Base-by-base conservation (phyloP, 2,329 filamentous ascomycete genomes). In the Curvularia verruculosa region DNA sequence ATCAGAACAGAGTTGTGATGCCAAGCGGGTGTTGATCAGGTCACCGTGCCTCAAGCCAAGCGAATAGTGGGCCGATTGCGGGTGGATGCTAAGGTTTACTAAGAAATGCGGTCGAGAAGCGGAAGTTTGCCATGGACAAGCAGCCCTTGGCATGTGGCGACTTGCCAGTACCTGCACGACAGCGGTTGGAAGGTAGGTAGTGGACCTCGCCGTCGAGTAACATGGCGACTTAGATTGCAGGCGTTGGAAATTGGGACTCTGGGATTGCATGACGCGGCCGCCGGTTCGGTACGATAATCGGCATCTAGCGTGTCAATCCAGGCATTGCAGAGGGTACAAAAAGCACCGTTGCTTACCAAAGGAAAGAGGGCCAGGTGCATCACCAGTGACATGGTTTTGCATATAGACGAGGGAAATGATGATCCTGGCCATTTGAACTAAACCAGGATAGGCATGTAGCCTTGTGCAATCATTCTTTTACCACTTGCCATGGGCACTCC, bases 21-120 rank as follows among this genome's bases (percentile, higher is more conserved):
- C 49, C 3, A 31, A 41, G 41, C 45, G 36, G 41, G 7, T 40
- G 47, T 23, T 15, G 40, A 49, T 49, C 44, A 55, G 39, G 49
- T 41, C 49, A 48, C 49, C 36, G 49, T 52, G 49, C 34, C 48
- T 29, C 7, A 10, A 21, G 51, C 51, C 51, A 53, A 53, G 51
- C n/a, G 26, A 55, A 55, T 44, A 51, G 52, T 18, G 39, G 48
- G n/a, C 24, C 18, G 19, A 24, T 10, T 9, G 31, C 31, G 18
- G 39, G 47, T 23, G 18, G 24, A 10, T n/a, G n/a, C n/a, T 3
- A 49, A 49, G 15, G 46, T 26, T 49, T 45, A 49, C 23, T 45
- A 51, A 39, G 24, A 45, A 29, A 10, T 44, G 28, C 28, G 36
- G 48, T 51, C 39, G 40, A 55, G 52, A 51, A 55, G 48, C 29